Percentiles rank a stretch among this genome's conserved stretches.
These are phyloP conservation scores for Filobasidium uniguttulatum DNA, from an alignment of 1,284 basidiomycete genomes.

Conservation along the genomic window DNA sequence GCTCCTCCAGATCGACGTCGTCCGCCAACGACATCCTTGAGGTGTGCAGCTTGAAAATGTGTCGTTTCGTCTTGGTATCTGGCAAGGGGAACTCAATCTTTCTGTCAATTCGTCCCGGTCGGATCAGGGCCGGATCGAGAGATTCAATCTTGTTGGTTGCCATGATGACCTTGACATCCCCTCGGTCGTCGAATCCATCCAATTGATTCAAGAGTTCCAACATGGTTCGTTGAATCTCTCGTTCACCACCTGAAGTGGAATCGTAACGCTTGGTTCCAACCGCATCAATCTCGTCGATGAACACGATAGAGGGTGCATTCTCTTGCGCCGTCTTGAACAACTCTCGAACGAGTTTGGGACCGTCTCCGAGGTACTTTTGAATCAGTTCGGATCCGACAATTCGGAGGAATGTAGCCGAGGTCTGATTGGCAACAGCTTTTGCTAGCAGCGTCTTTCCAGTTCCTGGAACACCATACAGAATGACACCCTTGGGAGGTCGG, in stretches of 20 bases:
- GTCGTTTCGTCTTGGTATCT: conserved; percentile 89
- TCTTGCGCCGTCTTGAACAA: conserved; percentile 95
- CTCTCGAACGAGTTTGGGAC: conserved; percentile 96
- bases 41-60: conserved; percentile 96
- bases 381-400: conserved; percentile 97
- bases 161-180: conserved; percentile 83
- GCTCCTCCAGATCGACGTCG: conserved; percentile 94
- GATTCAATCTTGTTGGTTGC: conserved; percentile 58
- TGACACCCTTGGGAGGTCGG: conserved; percentile 96
- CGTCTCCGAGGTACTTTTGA: conserved; percentile 98
- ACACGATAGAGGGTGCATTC: conserved; percentile 94
- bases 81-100: conserved; percentile 96
- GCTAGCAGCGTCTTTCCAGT: conserved; percentile 97
- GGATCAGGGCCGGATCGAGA: conserved; percentile 90
- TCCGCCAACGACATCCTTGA: conserved; percentile 82
- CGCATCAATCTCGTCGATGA: conserved; percentile 98
- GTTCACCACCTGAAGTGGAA: conserved; percentile 91
- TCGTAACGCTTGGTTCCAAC: conserved; percentile 97
- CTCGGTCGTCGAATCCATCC: conserved; percentile 97
- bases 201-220: conserved; percentile 94
- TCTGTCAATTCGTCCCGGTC: conserved; percentile 94
- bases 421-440: conserved; percentile 98
- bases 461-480: conserved; percentile 95
- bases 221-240: conserved; percentile 99
- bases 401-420: conserved; percentile 93